Conservation (phyloP, 73 alveolate genomes). For the Halteria grandinella region DNA sequence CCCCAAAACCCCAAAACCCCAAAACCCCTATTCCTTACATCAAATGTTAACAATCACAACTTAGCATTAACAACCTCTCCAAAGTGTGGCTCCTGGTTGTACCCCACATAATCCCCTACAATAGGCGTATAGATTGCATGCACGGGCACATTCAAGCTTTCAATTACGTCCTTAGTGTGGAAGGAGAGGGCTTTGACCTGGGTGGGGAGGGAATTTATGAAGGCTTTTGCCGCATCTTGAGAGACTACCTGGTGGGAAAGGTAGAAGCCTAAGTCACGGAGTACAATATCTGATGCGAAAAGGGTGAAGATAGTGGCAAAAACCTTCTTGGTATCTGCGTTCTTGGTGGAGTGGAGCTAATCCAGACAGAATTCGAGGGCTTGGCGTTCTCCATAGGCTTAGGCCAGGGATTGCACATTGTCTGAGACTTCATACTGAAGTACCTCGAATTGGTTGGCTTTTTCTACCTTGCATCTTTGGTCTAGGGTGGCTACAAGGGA, state of each 20-base stretch:
- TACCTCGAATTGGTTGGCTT: conserved; percentile 58
- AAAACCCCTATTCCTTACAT: not conserved
- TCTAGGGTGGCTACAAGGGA: not conserved
- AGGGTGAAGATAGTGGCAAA: conserved; percentile 31
- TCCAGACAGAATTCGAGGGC: conserved; percentile 38
- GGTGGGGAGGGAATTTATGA: not conserved
- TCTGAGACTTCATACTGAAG: conserved; percentile 62
- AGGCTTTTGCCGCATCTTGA: conserved; percentile 37
- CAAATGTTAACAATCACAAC: conserved; percentile 19
- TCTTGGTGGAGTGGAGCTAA: not conserved
- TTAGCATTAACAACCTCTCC: conserved; percentile 58
- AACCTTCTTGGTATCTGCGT: not conserved
- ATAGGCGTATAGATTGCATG: conserved; percentile 68
- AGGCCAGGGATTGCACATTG: conserved; percentile 45
- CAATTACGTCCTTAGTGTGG: conserved; percentile 34
- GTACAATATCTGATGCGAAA: conserved; percentile 25
- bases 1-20: not conserved
- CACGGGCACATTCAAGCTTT: conserved; percentile 50
- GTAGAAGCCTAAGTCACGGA: conserved; percentile 40
- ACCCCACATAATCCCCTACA: conserved; percentile 56
- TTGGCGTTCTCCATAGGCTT: conserved; percentile 61
- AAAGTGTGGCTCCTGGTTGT: conserved; percentile 36
- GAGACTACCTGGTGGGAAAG: conserved; percentile 26
- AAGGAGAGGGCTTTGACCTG: conserved; percentile 29
- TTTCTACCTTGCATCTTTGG: conserved; percentile 21